phyloP scores from a whole-genome alignment of 2,329 filamentous ascomycete genomes.

The Penicillium vulpinum region DNA sequence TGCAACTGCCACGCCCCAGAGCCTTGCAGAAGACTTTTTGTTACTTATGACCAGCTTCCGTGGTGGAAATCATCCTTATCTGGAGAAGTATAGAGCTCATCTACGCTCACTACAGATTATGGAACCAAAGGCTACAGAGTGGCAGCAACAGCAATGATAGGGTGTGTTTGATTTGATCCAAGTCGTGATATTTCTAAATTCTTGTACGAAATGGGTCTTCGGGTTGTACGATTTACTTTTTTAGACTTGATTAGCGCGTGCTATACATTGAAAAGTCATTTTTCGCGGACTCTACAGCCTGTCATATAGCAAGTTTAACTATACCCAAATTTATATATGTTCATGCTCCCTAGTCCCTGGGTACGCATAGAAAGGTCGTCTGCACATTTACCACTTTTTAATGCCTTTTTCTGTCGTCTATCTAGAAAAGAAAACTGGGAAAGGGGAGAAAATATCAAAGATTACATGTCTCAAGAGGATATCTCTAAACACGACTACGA shows the following conservation, averaged over 20 bases:
- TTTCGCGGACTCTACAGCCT: background rate
- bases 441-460: too few relatives aligned
- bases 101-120: slow-evolving; percentile 27
- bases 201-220: background rate
- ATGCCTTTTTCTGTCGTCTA: too few relatives aligned
- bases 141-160: slow-evolving; percentile 23
- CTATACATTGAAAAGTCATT: background rate
- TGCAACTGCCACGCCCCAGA: slow-evolving; percentile 20
- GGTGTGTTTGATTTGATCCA: background rate
- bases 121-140: slow-evolving; percentile 15
- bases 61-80: slow-evolving; percentile 38
- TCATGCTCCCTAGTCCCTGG: too few relatives aligned
- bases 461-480: too few relatives aligned
- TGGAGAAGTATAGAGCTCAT: slow-evolving; percentile 34
- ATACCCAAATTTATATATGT: background rate
- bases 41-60: slow-evolving; percentile 36
- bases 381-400: too few relatives aligned
- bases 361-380: too few relatives aligned
- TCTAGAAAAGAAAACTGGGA: too few relatives aligned
- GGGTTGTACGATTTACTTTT: background rate
- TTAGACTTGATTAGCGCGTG: background rate
- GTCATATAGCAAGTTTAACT: background rate
- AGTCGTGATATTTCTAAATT: background rate
- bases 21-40: slow-evolving; percentile 33
- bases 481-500: too few relatives aligned